These are phyloP conservation scores for Botrytis fabae DNA, from an alignment of 2,329 filamentous ascomycete genomes.

Conservation along the genomic window DNA sequence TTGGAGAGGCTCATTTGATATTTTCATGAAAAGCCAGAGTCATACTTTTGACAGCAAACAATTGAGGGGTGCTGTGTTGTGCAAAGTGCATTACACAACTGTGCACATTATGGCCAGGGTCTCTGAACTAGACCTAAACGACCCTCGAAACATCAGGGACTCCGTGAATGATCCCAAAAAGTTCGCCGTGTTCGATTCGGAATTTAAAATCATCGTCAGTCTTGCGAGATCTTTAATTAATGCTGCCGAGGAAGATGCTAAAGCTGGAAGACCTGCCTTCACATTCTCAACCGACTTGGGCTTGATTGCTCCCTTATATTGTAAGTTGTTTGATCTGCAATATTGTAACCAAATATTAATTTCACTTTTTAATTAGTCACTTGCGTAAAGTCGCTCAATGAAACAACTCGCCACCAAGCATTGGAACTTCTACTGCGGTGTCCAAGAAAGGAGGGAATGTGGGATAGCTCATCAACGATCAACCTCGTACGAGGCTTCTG, in stretches of 20 bases:
- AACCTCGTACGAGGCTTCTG: constrained; percentile 34
- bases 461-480: constrained; percentile 33
- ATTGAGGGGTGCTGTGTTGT: constrained; percentile 37
- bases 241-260: constrained; percentile 34
- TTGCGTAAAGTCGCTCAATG: constrained; percentile 30
- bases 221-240: constrained; percentile 35
- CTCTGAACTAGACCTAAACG: constrained; percentile 13
- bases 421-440: constrained; percentile 32
- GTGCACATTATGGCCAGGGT: constrained; percentile 32
- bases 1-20: constrained; percentile 36
- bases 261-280: constrained; percentile 30
- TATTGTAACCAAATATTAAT: not conserved
- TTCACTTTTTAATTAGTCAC: not conserved
- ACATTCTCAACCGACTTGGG: constrained; percentile 38
- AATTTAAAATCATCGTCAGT: constrained; percentile 32
- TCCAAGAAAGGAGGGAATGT: constrained; percentile 40
- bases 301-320: constrained; percentile 38
- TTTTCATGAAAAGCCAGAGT: constrained; percentile 34
- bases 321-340: not conserved
- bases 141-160: not conserved
- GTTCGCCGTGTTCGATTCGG: constrained; percentile 13
- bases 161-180: not conserved
- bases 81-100: constrained; percentile 37
- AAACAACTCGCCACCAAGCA: constrained; percentile 28
- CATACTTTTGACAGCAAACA: constrained; percentile 31